Conservation (phyloP, 768 basidiomycete species). For the Suillus ampliporus region DNA sequence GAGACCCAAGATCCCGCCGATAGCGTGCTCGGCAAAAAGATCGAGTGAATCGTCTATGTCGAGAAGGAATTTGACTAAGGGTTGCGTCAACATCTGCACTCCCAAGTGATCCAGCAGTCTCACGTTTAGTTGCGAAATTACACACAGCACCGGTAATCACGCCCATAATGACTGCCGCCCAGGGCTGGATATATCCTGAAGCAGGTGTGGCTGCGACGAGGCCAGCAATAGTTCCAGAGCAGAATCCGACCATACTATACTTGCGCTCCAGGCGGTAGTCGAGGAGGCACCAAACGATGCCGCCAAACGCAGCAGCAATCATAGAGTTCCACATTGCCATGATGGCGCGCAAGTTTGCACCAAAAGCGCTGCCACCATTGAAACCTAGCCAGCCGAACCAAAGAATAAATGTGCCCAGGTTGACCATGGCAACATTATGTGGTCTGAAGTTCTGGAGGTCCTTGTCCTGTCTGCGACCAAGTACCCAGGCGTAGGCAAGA, state of each 20-base stretch:
- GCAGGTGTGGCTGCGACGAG: constrained; percentile 90
- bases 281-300: constrained; percentile 82
- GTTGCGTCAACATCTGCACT: constrained; percentile 17
- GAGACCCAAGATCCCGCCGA: constrained; percentile 84
- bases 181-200: constrained; percentile 79
- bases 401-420: constrained; percentile 82
- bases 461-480: constrained; percentile 78
- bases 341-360: constrained; percentile 85
- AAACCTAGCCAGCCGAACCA: constrained; percentile 91
- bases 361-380: constrained; percentile 89
- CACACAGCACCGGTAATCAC: constrained; percentile 71
- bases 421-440: constrained; percentile 85
- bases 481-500: constrained; percentile 85
- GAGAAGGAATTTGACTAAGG: constrained; percentile 69
- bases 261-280: constrained; percentile 82
- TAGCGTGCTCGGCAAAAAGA: constrained; percentile 91
- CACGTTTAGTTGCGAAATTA: constrained; percentile 86
- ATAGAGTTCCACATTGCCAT: constrained; percentile 90
- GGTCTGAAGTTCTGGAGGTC: constrained; percentile 83
- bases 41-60: constrained; percentile 91
- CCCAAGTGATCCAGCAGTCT: constrained; percentile 27
- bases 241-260: constrained; percentile 91
- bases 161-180: constrained; percentile 80
- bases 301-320: constrained; percentile 82
- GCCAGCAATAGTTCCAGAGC: constrained; percentile 88